Evolutionary conservation across 108 stramenopile species (phyloP), one percentile per base, ranked within the genome.

Genomic region (Fistulifera pelliculosa): DNA sequence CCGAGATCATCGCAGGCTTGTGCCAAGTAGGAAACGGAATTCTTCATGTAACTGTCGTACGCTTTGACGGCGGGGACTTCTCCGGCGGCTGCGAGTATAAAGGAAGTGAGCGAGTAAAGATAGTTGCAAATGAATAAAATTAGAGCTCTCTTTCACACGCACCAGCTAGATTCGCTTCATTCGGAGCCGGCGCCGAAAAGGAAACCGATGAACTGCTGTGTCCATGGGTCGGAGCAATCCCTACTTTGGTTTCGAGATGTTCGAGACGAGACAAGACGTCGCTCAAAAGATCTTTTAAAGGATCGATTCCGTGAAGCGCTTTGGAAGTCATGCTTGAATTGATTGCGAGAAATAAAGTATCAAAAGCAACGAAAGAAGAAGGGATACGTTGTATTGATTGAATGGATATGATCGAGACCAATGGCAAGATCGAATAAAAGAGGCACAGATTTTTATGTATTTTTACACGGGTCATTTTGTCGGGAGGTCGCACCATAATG

Each of bases 11-110:
- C 65, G 49, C 85, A 87, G 14, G 79, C 52, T 8, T 73, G 61
- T n/a, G 75, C 72, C 40, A 84, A 71, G 23, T 78, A 77, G 27
- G 74, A 54, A 39, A 91, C 76, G n/a, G 76, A 23, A 19, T 49
- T 56, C 55, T 69, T 54, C 18, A 73, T 38, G 68, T 81, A 81
- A 52, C 64, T 75, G 51, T 91, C 85, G 60, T 78, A 91, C 26
- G 89, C 85, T 47, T 69, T 64, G 28, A 86, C 49, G 51, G 76
- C 60, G 42, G 82, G 73, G 39, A 71, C 62, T 41, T 79, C 73
- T 54, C 66, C 72, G 50, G 45, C 68, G 41, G 55, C 49, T 38
- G 58, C 61, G 13, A 8, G n/a, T 15, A 28, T 19, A 18, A 45
- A 13, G 69, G 5, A 38, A 24, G 18, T 21, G 35, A 8, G 38